Evolutionary conservation across 1,139 yeast species (phyloP), one percentile per base, ranked within the genome.

Genomic region (Kodamaea suecica): DNA sequence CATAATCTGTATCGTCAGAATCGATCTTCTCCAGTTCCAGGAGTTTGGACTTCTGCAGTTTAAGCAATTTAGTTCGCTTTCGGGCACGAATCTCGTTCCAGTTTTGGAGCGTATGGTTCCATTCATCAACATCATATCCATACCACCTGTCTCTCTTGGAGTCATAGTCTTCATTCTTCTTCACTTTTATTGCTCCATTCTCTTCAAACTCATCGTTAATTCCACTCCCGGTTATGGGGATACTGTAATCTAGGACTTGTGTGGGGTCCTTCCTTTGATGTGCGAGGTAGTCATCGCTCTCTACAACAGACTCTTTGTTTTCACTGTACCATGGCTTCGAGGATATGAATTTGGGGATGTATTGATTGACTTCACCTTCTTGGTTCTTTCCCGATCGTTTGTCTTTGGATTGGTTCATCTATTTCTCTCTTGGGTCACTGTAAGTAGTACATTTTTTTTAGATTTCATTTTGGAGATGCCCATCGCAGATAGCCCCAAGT

Each of bases 91-190:
- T 57, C 15, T 50, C 48, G 30, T 73, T 68, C 73, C 78, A 71
- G 34, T 63, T 60, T 27, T 60, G 59, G 5, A 78, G 54, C 15
- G 74, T 71, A n/a, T 59, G 55, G 31, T 66, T 68, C 66, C 84
- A 84, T 35, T 82, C 84, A 4, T 65, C 63, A 1, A 71, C 64
- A 39, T 80, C 81, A 50, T 75, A 81, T 0, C 94, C 94, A 50
- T 76, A 81, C 87, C 92, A 85, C 34, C 85, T 63, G 54, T 85
- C 95, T 38, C 94, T 61, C 44, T 82, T 82, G 12, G 79, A 71
- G 45, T 84, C 95, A 58, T 75, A 79, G 34, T 68, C 74, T 4
- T 71, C 70, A 36, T 47, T 63, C 40, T 59, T 70, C 46, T 57
- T 63, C 41, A 61, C 55, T n/a, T 48, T 48, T 3, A 45, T 33